Conservation (phyloP, 257 asterid species). For the Linderniella brevidens region DNA sequence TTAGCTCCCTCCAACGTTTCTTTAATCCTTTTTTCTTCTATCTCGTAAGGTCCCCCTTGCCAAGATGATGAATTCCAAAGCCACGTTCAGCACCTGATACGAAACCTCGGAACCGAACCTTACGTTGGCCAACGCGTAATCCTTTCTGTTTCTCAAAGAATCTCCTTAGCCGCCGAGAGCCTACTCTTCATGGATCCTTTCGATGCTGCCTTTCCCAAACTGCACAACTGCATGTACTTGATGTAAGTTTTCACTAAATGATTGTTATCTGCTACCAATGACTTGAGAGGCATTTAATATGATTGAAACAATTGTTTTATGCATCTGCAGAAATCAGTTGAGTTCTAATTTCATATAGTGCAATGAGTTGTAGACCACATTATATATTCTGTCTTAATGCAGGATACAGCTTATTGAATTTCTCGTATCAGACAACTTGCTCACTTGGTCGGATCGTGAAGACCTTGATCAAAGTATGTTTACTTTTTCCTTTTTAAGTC, state of each 20-base stretch:
- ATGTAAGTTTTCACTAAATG: no score
- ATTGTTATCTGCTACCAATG: no score
- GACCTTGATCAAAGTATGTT: slow-evolving; percentile 49
- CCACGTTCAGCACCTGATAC: slow-evolving; percentile 69
- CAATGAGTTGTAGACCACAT: no score
- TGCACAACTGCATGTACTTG: slow-evolving; percentile 53
- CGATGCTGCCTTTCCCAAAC: slow-evolving; percentile 49
- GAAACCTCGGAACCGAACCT: slow-evolving; percentile 70
- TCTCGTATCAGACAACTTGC: slow-evolving; percentile 58
- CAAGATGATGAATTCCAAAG: slow-evolving; percentile 20
- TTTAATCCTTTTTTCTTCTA: slow-evolving; percentile 3
- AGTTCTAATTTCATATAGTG: no score
- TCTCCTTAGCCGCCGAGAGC: slow-evolving; percentile 67
- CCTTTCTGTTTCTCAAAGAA: slow-evolving; percentile 68
- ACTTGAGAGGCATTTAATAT: no score
- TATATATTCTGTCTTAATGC: slow-evolving; percentile 13
- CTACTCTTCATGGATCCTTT: slow-evolving; percentile 84
- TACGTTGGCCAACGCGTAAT: slow-evolving; percentile 69
- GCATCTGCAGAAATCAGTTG: no score
- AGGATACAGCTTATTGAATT: slow-evolving; percentile 95
- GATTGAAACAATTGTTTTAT: no score
- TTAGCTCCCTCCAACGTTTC: not conserved
- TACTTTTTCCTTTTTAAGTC: not conserved
- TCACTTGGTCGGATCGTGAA: slow-evolving; percentile 49
- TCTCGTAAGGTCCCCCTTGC: slow-evolving; percentile 27